Percentiles rank a stretch among this genome's conserved stretches.
These are phyloP conservation scores for Voacanga thouarsii DNA, from an alignment of 257 asterid genomes.

Conservation along the genomic window DNA sequence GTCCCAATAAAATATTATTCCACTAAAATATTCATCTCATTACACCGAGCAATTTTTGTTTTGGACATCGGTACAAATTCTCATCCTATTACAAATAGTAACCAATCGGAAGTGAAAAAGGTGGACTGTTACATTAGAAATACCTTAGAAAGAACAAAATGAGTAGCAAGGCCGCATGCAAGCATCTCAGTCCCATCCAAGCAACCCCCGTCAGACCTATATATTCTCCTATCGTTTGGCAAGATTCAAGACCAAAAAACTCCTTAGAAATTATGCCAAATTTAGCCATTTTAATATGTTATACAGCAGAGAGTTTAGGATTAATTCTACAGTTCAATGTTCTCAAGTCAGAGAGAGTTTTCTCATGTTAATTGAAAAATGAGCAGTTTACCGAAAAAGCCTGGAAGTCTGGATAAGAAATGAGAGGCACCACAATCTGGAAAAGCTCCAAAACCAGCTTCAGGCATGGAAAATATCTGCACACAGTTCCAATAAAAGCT, in stretches of 20 bases:
- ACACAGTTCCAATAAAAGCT: too few species aligned
- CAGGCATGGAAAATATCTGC: constrained; percentile 33
- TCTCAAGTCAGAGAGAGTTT: too few species aligned
- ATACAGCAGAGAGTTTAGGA: too few species aligned
- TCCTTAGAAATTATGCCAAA: background rate
- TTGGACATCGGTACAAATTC: too few species aligned
- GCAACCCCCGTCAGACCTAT: constrained; percentile 24
- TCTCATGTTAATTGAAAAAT: background rate
- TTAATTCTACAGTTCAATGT: too few species aligned
- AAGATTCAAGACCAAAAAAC: background rate
- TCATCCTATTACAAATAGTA: too few species aligned
- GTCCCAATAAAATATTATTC: too few species aligned
- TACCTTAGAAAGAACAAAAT: constrained; percentile 31
- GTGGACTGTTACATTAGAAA: too few species aligned
- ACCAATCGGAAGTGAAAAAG: too few species aligned
- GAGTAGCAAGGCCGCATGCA: constrained; percentile 35
- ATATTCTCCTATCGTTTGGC: constrained; percentile 21
- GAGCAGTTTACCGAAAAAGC: constrained; percentile 21
- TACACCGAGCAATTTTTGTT: too few species aligned
- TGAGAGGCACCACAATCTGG: constrained; percentile 32
- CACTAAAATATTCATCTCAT: too few species aligned
- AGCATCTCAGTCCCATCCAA: constrained; percentile 30
- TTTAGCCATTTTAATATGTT: too few species aligned
- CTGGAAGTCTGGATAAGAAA: constrained; percentile 29
- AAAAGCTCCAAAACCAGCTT: constrained; percentile 19